Evolutionary conservation across 441 rosid species (phyloP).

Genomic region (Euphorbia schlechtendalii): DNA sequence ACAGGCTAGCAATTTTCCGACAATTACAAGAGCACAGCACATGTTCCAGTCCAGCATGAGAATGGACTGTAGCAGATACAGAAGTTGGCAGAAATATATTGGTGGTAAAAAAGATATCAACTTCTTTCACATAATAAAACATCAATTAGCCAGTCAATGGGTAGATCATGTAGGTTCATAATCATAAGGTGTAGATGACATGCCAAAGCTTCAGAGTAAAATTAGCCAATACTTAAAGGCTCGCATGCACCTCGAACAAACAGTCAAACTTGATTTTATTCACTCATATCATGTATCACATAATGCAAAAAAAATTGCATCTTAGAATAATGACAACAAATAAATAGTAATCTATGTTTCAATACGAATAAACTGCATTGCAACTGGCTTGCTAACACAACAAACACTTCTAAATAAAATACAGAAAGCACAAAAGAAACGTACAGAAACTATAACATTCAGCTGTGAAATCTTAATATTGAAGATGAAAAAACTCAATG

Average conservation of each 20-base stretch:
- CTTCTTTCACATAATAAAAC: not conserved
- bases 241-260: not conserved
- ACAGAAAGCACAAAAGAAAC: not conserved
- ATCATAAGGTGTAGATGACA: not conserved
- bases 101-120: not conserved
- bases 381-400: not conserved
- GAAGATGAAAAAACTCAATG: too few species aligned
- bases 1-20: not conserved
- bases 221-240: not conserved
- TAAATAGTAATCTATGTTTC: not conserved
- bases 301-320: not conserved
- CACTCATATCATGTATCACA: too few species aligned
- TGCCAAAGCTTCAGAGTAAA: not conserved
- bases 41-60: not conserved
- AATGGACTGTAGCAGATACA: not conserved
- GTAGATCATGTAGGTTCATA: slow-evolving; percentile 1
- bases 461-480: too few species aligned
- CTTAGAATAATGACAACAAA: not conserved
- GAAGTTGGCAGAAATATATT: not conserved
- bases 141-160: not conserved
- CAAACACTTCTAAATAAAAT: not conserved
- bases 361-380: not conserved
- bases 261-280: too few species aligned
- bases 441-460: too few species aligned
- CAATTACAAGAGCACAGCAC: not conserved